Evolutionary conservation across 768 basidiomycete genomes (phyloP).

Genomic region (Tulasnella sp.): DNA sequence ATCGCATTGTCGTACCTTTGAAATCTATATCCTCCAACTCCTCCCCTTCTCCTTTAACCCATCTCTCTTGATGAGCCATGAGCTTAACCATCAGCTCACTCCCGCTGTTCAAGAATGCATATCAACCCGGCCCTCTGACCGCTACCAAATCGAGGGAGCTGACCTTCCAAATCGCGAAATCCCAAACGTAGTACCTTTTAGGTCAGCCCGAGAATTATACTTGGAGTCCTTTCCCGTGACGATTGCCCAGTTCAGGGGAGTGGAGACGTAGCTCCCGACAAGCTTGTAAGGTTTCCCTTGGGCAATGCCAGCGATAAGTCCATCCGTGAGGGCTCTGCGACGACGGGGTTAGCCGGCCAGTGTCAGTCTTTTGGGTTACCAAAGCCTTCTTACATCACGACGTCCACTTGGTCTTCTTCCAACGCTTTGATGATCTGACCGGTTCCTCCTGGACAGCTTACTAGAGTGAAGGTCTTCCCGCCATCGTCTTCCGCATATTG

Average conservation of each 20-base stretch:
- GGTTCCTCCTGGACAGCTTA: constrained; percentile 91
- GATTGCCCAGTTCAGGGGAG: constrained; percentile 67
- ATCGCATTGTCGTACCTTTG: constrained; percentile 54
- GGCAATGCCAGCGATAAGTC: constrained; percentile 88
- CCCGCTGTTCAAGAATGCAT: constrained; percentile 55
- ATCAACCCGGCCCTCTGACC: neutral
- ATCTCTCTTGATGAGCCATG: constrained; percentile 86
- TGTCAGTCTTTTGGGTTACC: neutral
- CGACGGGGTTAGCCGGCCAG: neutral
- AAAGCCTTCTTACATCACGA: constrained; percentile 65
- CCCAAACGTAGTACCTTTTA: constrained; percentile 81
- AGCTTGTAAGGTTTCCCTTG: constrained; percentile 91
- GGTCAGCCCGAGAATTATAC: constrained; percentile 70
- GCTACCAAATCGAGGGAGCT: constrained; percentile 28
- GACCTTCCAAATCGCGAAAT: constrained; percentile 88
- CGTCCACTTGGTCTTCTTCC: constrained; percentile 74
- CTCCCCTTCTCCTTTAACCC: constrained; percentile 52
- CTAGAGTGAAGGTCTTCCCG: constrained; percentile 73
- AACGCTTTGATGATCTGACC: constrained; percentile 80
- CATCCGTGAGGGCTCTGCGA: constrained; percentile 81
- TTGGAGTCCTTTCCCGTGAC: constrained; percentile 77
- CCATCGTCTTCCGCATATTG: constrained; percentile 71
- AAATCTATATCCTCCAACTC: constrained; percentile 57
- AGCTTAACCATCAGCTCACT: constrained; percentile 96
- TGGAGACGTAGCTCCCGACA: constrained; percentile 84